These are phyloP conservation scores for Ophiostoma montium DNA, from an alignment of 2,329 filamentous ascomycete species.

Conservation along the genomic window DNA sequence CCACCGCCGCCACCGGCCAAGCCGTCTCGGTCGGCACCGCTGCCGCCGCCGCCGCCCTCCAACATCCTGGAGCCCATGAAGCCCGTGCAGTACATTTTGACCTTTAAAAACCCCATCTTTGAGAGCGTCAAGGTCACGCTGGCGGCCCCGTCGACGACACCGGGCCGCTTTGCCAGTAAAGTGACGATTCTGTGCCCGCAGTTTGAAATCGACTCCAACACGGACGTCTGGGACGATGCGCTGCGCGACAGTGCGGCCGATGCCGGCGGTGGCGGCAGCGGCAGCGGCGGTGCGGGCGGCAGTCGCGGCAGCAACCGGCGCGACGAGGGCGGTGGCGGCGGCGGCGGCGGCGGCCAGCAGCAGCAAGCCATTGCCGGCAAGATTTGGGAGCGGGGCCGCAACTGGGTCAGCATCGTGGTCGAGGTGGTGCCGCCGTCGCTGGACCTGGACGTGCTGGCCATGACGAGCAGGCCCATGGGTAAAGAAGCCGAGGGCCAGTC, in stretches of 20 bases:
- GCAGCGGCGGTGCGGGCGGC: slow-evolving; percentile 13
- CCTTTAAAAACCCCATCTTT: slow-evolving; percentile 87
- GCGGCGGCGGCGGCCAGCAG: slow-evolving; percentile 26
- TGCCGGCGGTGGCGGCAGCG: not conserved
- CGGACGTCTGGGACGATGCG: slow-evolving; percentile 77
- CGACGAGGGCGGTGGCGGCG: slow-evolving; percentile 15
- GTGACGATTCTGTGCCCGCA: slow-evolving; percentile 90
- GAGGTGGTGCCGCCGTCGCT: slow-evolving; percentile 64
- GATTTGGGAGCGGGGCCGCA: slow-evolving; percentile 86
- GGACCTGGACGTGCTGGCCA: slow-evolving; percentile 23
- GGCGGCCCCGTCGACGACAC: slow-evolving; percentile 67
- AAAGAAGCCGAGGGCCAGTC: slow-evolving; percentile 15
- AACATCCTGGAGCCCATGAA: slow-evolving; percentile 41
- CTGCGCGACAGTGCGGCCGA: slow-evolving; percentile 39
- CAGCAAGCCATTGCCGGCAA: slow-evolving; percentile 75
- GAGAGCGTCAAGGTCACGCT: slow-evolving; percentile 78
- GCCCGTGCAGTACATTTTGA: slow-evolving; percentile 69
- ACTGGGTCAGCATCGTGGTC: slow-evolving; percentile 88
- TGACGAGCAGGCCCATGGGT: slow-evolving; percentile 17
- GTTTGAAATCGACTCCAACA: slow-evolving; percentile 88
- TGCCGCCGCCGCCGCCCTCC: not conserved
- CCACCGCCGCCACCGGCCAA: not conserved
- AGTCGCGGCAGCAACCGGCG: slow-evolving; percentile 23
- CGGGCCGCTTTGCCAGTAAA: slow-evolving; percentile 59
- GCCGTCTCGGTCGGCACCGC: slow-evolving; percentile 14